Evolutionary conservation across 2,329 filamentous ascomycete genomes (phyloP).

Genomic region (Pestalotiopsis sp.): DNA sequence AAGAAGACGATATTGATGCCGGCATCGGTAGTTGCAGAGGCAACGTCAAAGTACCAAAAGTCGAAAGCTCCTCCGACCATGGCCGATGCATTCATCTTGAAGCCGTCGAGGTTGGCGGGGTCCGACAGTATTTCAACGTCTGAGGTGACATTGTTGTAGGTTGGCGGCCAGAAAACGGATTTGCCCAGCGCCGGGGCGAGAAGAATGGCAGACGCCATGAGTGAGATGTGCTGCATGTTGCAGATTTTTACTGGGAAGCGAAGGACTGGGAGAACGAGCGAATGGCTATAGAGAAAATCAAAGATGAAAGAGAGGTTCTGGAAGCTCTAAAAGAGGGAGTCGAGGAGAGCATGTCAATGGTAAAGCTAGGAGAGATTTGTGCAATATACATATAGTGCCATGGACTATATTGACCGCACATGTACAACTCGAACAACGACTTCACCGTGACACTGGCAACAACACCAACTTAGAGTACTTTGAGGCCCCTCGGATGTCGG

Average conservation of each 20-base stretch:
- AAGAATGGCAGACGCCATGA: not conserved
- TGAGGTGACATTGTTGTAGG: not conserved
- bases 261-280: not conserved
- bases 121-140: not conserved
- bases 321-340: too few relatives aligned
- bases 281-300: not conserved
- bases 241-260: not conserved
- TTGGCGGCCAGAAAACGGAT: not conserved
- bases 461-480: too few relatives aligned
- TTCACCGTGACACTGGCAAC: too few relatives aligned
- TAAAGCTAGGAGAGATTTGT: too few relatives aligned
- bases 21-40: not conserved
- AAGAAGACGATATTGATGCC: conserved; percentile 5
- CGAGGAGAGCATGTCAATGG: too few relatives aligned
- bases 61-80: conserved; percentile 1
- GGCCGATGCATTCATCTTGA: conserved; percentile 1
- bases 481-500: too few relatives aligned
- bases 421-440: too few relatives aligned
- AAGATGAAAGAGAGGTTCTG: not conserved
- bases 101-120: not conserved
- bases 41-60: not conserved
- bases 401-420: too few relatives aligned
- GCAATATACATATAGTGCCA: too few relatives aligned
- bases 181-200: not conserved
- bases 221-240: not conserved